Base-by-base conservation (phyloP, 345 rosid species). In the Laguncularia racemosa region DNA sequence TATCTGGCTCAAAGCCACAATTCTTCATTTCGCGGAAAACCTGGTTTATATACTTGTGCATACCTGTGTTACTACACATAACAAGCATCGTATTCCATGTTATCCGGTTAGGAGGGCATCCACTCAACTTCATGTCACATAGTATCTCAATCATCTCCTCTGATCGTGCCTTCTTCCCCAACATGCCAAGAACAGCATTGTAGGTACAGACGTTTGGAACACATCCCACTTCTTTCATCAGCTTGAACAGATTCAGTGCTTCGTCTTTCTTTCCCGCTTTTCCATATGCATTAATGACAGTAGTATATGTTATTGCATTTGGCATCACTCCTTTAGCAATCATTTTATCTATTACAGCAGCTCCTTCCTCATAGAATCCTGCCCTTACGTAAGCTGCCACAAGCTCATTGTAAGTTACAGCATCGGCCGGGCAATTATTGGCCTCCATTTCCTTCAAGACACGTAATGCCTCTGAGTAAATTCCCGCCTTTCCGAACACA, bases 21-120 rank as follows among this genome's bases (percentile, higher is more conserved):
- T 72, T 79, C 67, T 77, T 85, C 96, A 91, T 91, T 69, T 91
- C 95, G n/a, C 59, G 80, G 47, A 88, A 79, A 43, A 91, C 82
- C 44, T 55, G 72, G 58, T 82, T 82, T 61, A 91, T 81, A 58
- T 76, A 84, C 57, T 71, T 76, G 66, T 77, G 81, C 95, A 81
- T 80, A 45, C 86, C 92, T 18, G 73, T 72, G 45, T 72, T 75
- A 61, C 96, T 88, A 66, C 92, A 91, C 73, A 82, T 60, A 48
- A 86, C 77, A 67, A 91, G 89, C 90, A 88, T 78, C 10, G 96
- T 85, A 69, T 91, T 91, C 98, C 98, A 91, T 2, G 98, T 91
- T 20, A 84, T 57, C n/a, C 88, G 83, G 28, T 88, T 81, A 43
- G 98, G 98, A 18, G 80, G 65, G 74, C 95, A 91, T 54, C 92